Base-by-base conservation (phyloP, 1,139 yeast species). In the Lodderomyces elongisporus region DNA sequence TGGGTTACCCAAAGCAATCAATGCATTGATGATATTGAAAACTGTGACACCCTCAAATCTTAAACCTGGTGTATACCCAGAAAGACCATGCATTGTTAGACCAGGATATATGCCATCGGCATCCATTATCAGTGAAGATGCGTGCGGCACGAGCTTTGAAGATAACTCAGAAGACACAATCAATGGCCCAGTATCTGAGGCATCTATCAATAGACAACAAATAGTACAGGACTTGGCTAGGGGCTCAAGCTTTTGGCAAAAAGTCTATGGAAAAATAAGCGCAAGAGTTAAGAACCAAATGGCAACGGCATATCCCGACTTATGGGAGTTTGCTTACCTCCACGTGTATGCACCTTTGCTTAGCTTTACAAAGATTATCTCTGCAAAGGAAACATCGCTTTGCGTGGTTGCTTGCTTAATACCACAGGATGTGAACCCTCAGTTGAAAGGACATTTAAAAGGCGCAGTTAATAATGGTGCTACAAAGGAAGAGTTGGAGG, bases 341-440 rank as follows among this genome's bases (percentile, higher is more conserved):
- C 79, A 82, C 49, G 89, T 83, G 10, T 89, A 88, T 50, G 77
- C 85, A 0, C 88, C 94, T 10, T 56, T 88, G 28, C 66, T 88
- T 38, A 80, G 94, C 21, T 83, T 58, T 52, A 74, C 79, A 9
- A 80, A 70, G 4, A 67, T 85, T 2, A 61, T 88, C 25, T 56
- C 69, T 8, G 79, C 84, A 1, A 69, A 66, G 41, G 95, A 87
- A 42, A 82, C 96, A 0, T 79, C 91, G 25, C 55, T 85, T 46
- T 81, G 87, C 30, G 77, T 88, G 4, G 76, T 88, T 20, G 82
- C 94, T 1, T 72, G 89, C 41, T 68, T 89, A 47, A 79, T 88
- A 10, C 96, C 96, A 0, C 96, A 85, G 52, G 95, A 88, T 54
- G 96, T 88, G n/a, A 85, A 84, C 46, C 95, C 96, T 0, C 96